Conservation (phyloP, 352 stramenopile genomes). For the Globisporangium abappressorium region DNA sequence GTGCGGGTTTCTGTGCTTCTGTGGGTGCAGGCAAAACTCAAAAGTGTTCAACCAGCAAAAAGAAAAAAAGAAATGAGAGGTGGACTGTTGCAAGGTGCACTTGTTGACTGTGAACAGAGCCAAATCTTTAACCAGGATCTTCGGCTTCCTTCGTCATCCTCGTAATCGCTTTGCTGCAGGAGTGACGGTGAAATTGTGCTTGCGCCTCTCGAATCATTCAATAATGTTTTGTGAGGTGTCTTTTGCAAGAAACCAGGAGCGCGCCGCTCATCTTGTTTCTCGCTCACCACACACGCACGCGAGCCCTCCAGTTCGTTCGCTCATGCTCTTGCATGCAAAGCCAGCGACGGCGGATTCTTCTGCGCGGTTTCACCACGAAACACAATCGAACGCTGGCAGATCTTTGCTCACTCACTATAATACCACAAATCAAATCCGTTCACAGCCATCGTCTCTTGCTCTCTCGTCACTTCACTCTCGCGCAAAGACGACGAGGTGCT, state of each 20-base stretch:
- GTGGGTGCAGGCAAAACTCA: neutral
- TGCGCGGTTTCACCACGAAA: neutral
- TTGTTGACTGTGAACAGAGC: neutral
- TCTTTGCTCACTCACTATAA: neutral
- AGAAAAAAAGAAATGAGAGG: neutral
- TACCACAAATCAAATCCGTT: slow-evolving; percentile 11
- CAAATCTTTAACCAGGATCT: neutral
- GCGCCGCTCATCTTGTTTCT: neutral
- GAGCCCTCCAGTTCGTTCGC: neutral
- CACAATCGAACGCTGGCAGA: slow-evolving; percentile 5
- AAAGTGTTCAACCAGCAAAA: neutral
- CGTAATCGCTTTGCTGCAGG: neutral
- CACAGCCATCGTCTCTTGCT: neutral
- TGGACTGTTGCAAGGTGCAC: neutral
- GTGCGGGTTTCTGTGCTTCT: neutral
- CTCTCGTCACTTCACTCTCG: slow-evolving; percentile 1
- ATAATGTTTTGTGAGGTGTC: neutral
- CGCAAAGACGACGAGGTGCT: neutral
- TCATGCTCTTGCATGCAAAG: neutral
- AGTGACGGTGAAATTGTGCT: neutral
- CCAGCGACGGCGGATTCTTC: neutral
- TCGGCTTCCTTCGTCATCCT: neutral
- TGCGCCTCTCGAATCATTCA: neutral
- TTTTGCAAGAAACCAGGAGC: neutral
- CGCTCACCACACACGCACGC: neutral